phyloP scores from a whole-genome alignment of 805 yeast genomes.

The Wickerhamomyces hampshirensis region DNA sequence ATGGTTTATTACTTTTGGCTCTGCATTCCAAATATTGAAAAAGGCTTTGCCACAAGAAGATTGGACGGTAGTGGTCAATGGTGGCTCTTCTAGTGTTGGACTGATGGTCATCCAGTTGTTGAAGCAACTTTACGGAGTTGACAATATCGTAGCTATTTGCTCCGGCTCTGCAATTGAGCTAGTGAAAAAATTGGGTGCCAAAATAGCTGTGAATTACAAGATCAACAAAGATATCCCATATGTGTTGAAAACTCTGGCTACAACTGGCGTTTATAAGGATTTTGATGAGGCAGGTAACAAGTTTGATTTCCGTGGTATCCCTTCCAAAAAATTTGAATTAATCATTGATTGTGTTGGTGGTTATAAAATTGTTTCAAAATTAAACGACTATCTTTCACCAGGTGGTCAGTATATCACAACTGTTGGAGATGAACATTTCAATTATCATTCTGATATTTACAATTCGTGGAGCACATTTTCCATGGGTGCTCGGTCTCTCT shows the following conservation, averaged over 20 bases:
- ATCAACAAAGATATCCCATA: conserved; percentile 21
- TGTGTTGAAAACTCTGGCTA: conserved; percentile 14
- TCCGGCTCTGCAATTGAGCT: conserved; percentile 47
- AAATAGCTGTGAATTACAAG: conserved; percentile 45
- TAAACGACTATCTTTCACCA: conserved; percentile 38
- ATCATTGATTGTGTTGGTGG: conserved; percentile 76
- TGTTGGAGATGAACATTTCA: conserved; percentile 53
- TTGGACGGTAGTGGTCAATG: conserved; percentile 58
- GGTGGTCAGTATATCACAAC: conserved; percentile 50
- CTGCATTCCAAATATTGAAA: conserved; percentile 50
- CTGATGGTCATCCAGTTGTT: conserved; percentile 55
- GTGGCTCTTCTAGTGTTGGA: conserved; percentile 79
- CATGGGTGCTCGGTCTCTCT: conserved; percentile 30
- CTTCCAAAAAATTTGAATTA: conserved; percentile 44
- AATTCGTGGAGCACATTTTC: conserved; percentile 31
- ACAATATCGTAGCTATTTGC: conserved; percentile 49
- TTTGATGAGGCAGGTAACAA: conserved; percentile 24
- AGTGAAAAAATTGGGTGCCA: conserved; percentile 48
- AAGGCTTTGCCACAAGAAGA: conserved; percentile 31
- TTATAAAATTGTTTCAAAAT: conserved; percentile 38
- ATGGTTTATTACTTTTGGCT: conserved; percentile 55
- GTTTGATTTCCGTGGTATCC: conserved; percentile 17
- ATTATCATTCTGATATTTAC: conserved; percentile 33
- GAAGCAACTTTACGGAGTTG: conserved; percentile 44
- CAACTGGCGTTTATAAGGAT: conserved; percentile 30